Evolutionary conservation across 2,329 filamentous ascomycete genomes (phyloP), one percentile per base, ranked within the genome.

Genomic region (Diplodia sapinea): DNA sequence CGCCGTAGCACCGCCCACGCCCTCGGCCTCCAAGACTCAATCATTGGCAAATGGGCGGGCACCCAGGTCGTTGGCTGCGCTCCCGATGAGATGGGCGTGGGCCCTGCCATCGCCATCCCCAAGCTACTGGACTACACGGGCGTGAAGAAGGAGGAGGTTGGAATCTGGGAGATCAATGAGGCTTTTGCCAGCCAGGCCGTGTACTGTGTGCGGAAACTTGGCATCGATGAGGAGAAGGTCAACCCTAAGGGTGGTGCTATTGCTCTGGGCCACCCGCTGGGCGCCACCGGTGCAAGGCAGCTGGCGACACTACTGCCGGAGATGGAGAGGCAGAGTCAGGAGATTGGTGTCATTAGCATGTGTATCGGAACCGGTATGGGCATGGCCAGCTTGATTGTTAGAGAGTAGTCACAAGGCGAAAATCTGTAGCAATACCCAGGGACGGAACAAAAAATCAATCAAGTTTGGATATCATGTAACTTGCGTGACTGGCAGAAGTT

Each of bases 171-270:
- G 83, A 91, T 97, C 79, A 97, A 97, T 79, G 94, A 97, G 85
- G 87, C 87, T 15, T 89, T 89, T 76, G 87, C 87, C 4, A 85
- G 82, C 59, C 87, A 89, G 74, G 86, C 87, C 49, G 74, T 89
- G 64, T 86, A 96, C 80, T 94, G 90, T 73, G 81, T 94, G 55
- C 82, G 92, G 69, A 85, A 88, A 73, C 76, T 95, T 12, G 90
- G 89, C 0, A 81, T 94, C 23, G 88, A 89, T 72, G 80, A 86
- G 66, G 87, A 87, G 8, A 89, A 86, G 79, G 91, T 97, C 20
- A 98, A 98, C 80, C 93, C 93, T 0, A 93, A 96, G 73, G 94
- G 94, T 69, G 94, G 94, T 38, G 94, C 94, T 2, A 97, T 97
- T 78, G 94, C 94, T n/a, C 81, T 97, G 29, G 94, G 94, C 1